phyloP scores from a whole-genome alignment of 441 rosid genomes.

The Omphalea diandra region DNA sequence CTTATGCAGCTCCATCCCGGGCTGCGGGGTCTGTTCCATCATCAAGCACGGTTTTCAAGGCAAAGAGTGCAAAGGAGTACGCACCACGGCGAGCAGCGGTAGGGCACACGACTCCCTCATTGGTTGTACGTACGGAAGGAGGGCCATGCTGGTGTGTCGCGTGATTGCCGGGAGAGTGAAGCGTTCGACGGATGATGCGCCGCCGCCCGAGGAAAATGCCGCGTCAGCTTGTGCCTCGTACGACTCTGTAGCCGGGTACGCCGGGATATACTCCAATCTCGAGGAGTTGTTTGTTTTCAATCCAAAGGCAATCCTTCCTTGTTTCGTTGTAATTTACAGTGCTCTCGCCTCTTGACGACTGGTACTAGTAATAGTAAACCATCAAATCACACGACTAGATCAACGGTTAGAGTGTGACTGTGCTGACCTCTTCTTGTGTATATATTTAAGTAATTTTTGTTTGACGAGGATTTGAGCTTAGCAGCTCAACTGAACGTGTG shows the following conservation, averaged over 20 bases:
- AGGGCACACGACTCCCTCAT: conserved; percentile 77
- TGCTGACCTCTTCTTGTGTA: conserved; percentile 3
- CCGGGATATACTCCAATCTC: conserved; percentile 66
- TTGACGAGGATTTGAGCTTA: no score
- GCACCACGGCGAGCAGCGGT: conserved; percentile 95
- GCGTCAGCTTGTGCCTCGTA: conserved; percentile 37
- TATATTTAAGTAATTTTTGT: background rate
- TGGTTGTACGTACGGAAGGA: conserved; percentile 49
- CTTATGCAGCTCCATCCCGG: conserved; percentile 74
- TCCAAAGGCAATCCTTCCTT: conserved; percentile 88
- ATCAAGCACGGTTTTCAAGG: conserved; percentile 74
- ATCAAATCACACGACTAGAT: background rate
- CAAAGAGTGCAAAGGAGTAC: conserved; percentile 49
- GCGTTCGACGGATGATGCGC: conserved; percentile 47
- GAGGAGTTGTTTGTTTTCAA: conserved; percentile 82
- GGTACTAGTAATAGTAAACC: background rate
- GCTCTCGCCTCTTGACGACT: conserved; percentile 46
- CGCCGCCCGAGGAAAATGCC: conserved; percentile 42
- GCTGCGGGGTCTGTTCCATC: conserved; percentile 79
- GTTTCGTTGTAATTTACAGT: conserved; percentile 89
- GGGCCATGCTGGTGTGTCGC: conserved; percentile 95
- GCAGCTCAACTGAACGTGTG: no score
- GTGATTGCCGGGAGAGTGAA: conserved; percentile 89
- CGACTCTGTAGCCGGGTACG: conserved; percentile 74
- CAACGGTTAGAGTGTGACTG: background rate